A percentile compares a stretch with the other conserved stretches of the same genome.
phyloP scores from a whole-genome alignment of 1,284 basidiomycete species.

The Melampsora medusae region DNA sequence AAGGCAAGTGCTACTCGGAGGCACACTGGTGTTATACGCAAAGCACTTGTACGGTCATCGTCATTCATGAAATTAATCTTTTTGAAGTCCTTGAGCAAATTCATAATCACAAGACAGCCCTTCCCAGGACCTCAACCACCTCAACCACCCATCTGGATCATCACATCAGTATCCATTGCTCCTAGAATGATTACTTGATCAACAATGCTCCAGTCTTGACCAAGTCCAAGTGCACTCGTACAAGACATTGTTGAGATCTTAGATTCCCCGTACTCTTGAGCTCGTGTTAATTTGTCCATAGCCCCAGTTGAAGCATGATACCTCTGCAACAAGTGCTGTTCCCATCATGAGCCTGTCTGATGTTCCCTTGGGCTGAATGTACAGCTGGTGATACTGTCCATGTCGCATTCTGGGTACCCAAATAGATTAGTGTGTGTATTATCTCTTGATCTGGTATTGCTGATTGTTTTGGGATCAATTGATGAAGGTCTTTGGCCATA shows the following conservation, averaged over 20 bases:
- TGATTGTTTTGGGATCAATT: not conserved
- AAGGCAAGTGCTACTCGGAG: no score
- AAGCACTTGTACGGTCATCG: no score
- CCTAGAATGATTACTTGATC: not conserved
- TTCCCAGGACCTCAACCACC: no score
- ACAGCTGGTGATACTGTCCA: not conserved
- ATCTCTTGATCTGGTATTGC: not conserved
- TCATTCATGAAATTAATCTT: no score
- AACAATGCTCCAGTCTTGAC: conserved; percentile 19
- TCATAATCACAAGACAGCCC: no score
- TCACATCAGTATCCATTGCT: not conserved
- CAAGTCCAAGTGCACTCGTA: conserved; percentile 1
- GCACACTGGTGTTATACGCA: no score
- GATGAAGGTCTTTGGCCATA: not conserved
- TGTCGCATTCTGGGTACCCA: not conserved
- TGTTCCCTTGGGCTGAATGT: conserved; percentile 5
- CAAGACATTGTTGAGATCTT: not conserved
- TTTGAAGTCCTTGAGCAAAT: no score
- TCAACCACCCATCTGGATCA: not conserved
- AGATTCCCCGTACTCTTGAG: not conserved
- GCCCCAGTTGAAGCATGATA: conserved; percentile 16
- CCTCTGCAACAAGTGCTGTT: conserved; percentile 2
- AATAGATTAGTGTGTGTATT: not conserved
- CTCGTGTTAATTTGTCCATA: conserved; percentile 1
- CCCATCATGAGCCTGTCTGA: not conserved